Conservation (phyloP, 495 filamentous ascomycete genomes). For the Lophium mytilinum region DNA sequence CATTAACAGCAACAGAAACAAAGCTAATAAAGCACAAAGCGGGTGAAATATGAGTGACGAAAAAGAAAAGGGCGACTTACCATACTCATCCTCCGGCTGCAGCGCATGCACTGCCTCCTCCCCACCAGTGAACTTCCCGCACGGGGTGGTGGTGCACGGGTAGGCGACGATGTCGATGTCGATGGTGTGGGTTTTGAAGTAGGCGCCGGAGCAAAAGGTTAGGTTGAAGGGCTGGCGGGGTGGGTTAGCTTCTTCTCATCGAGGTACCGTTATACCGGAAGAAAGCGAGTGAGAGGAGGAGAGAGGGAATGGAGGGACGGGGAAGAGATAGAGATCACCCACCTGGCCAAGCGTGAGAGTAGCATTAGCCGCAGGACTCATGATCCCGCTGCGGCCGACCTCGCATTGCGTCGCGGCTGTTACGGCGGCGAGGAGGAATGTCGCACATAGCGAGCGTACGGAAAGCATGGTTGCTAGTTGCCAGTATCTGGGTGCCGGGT, state of each 20-base stretch:
- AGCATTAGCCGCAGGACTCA: not conserved
- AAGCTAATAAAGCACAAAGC: too few relatives aligned
- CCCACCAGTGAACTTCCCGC: not conserved
- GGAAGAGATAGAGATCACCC: not conserved
- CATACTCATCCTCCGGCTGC: not conserved
- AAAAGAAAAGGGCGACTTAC: not conserved
- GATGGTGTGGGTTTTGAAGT: constrained; percentile 2
- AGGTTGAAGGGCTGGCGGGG: not conserved
- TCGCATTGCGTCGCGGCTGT: not conserved
- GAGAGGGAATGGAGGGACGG: not conserved
- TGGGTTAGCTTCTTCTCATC: not conserved
- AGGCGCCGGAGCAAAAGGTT: not conserved
- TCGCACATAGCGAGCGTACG: not conserved
- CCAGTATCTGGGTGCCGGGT: not conserved
- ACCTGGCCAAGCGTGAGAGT: not conserved
- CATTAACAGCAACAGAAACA: too few relatives aligned
- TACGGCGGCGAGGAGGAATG: not conserved
- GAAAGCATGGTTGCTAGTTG: not conserved
- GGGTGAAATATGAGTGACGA: too few relatives aligned
- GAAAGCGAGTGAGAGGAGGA: not conserved
- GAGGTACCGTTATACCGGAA: not conserved
- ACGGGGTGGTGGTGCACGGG: not conserved
- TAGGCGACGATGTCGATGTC: not conserved
- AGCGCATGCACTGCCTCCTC: not conserved
- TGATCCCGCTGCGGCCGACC: not conserved